A percentile compares a stretch with the other conserved stretches of the same genome.
phyloP scores from a whole-genome alignment of 352 stramenopile genomes.

The Pythium sp. region DNA sequence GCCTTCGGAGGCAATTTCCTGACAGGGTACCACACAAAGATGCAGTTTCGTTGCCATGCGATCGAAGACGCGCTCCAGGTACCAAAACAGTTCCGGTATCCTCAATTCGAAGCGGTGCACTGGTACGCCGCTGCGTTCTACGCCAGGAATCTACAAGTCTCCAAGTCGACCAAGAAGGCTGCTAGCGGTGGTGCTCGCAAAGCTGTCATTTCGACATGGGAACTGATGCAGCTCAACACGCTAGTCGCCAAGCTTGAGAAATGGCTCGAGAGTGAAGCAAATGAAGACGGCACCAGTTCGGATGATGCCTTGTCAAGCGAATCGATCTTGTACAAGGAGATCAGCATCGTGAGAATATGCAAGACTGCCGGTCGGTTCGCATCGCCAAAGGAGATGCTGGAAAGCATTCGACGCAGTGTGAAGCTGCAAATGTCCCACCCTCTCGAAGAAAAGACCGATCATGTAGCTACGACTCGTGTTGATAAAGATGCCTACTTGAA shows the following conservation, averaged over 20 bases:
- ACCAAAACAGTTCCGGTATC: slow-evolving; percentile 30
- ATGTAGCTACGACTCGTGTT: not conserved
- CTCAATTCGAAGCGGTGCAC: slow-evolving; percentile 29
- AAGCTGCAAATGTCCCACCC: not conserved
- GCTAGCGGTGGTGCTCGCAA: not conserved
- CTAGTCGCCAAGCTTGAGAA: slow-evolving; percentile 22
- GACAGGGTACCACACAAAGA: slow-evolving; percentile 34
- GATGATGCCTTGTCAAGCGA: slow-evolving; percentile 10
- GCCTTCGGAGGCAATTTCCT: slow-evolving; percentile 46
- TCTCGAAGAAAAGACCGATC: not conserved
- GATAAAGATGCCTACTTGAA: slow-evolving; percentile 9
- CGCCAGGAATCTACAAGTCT: slow-evolving; percentile 21
- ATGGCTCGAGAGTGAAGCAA: slow-evolving; percentile 17
- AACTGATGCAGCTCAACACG: slow-evolving; percentile 19
- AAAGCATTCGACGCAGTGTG: slow-evolving; percentile 5
- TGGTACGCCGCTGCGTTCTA: slow-evolving; percentile 41
- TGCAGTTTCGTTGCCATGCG: slow-evolving; percentile 29
- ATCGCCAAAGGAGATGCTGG: slow-evolving; percentile 13
- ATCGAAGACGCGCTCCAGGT: slow-evolving; percentile 30
- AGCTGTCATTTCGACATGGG: slow-evolving; percentile 23
- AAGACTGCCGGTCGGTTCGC: slow-evolving; percentile 13
- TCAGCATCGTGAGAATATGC: slow-evolving; percentile 20
- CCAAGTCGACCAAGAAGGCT: slow-evolving; percentile 12
- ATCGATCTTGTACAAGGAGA: slow-evolving; percentile 1
- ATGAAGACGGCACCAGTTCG: not conserved